Conservation (phyloP, 768 basidiomycete species). For the Cystofilobasidium capitatum region DNA sequence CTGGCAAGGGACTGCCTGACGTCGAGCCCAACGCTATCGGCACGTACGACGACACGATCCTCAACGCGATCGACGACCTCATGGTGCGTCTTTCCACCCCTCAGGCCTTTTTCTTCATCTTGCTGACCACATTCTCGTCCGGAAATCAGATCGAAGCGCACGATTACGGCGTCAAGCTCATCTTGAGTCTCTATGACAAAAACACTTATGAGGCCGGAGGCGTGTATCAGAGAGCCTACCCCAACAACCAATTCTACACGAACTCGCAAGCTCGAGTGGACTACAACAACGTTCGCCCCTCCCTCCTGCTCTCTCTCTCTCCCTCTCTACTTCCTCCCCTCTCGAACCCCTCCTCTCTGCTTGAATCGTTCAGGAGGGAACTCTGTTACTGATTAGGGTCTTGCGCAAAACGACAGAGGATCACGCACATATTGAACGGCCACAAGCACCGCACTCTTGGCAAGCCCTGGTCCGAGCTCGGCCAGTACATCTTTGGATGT, state of each 20-base stretch:
- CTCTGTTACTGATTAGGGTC: no score
- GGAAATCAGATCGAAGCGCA: slow-evolving; percentile 27
- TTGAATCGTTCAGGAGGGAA: no score
- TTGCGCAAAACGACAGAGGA: no score
- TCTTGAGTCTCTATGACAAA: neutral
- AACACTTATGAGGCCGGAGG: slow-evolving; percentile 37
- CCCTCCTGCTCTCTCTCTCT: no score
- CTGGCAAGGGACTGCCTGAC: slow-evolving; percentile 36
- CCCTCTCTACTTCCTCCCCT: no score
- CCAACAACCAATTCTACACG: slow-evolving; percentile 38
- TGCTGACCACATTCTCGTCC: no score
- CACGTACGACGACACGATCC: slow-evolving; percentile 41
- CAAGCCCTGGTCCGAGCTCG: slow-evolving; percentile 42
- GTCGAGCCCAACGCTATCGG: slow-evolving; percentile 40
- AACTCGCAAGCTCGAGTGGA: slow-evolving; percentile 17
- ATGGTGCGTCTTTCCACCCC: slow-evolving; percentile 37
- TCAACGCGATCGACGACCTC: slow-evolving; percentile 41
- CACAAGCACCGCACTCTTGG: slow-evolving; percentile 41
- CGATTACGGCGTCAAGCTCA: slow-evolving; percentile 37
- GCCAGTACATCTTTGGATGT: slow-evolving; percentile 41
- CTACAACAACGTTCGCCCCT: slow-evolving; percentile 29
- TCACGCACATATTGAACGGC: slow-evolving; percentile 41
- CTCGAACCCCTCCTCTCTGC: no score
- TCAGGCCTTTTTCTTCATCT: neutral
- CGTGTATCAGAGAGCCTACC: slow-evolving; percentile 32